phyloP scores from a whole-genome alignment of 2,329 filamentous ascomycete species.

The Phialemoniopsis sp. region DNA sequence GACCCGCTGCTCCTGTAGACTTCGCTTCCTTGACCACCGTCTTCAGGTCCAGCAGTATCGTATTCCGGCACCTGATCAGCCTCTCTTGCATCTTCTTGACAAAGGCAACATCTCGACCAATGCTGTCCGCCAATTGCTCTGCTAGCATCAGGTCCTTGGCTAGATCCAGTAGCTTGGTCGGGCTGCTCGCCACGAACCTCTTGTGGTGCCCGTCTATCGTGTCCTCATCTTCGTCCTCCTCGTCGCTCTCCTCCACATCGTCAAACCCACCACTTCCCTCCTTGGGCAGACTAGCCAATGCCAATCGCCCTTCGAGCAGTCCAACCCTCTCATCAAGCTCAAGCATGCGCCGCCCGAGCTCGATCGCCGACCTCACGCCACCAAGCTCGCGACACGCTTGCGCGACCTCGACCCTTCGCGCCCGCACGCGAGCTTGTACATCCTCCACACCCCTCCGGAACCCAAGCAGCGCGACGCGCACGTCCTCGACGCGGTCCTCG shows the following conservation, averaged over 20 bases:
- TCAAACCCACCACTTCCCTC: conserved; percentile 20
- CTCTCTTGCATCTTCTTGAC: conserved; percentile 49
- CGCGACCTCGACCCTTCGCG: conserved; percentile 59
- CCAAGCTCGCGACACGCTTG: conserved; percentile 63
- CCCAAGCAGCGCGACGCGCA: conserved; percentile 79
- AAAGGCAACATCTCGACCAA: conserved; percentile 44
- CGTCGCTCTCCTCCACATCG: conserved; percentile 19
- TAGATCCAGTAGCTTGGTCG: conserved; percentile 38
- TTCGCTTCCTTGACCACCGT: conserved; percentile 40
- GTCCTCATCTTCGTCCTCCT: conserved; percentile 22
- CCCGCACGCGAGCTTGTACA: conserved; percentile 61
- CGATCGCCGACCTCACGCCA: conserved; percentile 58
- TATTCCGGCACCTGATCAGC: conserved; percentile 49
- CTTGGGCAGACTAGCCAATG: conserved; percentile 22
- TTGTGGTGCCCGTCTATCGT: conserved; percentile 23
- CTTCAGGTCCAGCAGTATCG: conserved; percentile 50
- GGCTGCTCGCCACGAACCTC: conserved; percentile 39
- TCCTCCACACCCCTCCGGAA: conserved; percentile 80
- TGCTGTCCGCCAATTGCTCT: conserved; percentile 32
- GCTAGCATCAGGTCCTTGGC: conserved; percentile 41
- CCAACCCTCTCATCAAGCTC: conserved; percentile 62
- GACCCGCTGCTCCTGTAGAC: conserved; percentile 35
- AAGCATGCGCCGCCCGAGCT: conserved; percentile 56
- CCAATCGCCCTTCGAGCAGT: conserved; percentile 59
- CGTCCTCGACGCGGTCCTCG: conserved; percentile 86